Evolutionary conservation across 495 filamentous ascomycete species (phyloP), one percentile per base, ranked within the genome.

Genomic region (Penicillium egyptiacum): DNA sequence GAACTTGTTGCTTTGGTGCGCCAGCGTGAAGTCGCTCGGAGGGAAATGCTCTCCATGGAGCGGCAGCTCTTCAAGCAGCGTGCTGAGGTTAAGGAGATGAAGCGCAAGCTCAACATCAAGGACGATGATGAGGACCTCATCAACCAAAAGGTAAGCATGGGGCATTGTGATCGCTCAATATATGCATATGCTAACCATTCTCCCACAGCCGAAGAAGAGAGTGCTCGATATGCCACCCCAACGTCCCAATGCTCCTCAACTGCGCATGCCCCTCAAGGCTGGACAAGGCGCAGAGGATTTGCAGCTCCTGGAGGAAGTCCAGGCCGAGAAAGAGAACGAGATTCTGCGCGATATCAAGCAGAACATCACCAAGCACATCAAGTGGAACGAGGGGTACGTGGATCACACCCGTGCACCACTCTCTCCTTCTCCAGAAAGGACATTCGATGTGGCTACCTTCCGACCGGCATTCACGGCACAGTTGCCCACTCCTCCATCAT

Each of bases 121-220:
- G 86, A 85, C 53, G 90, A 93, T 56, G 94, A 98, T 70, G 95
- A 98, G 62, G 93, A 97, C 64, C 83, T 98, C 62, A 86, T 95
- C 77, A 93, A 93, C 72, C 88, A 92, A 66, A 94, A 94, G 84
- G 91, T 92, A 76, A 73, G 83, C 58, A 39, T 58, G 2, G 2
- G 28, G 35, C 20, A 31, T 12, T 47, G 50, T 28, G 19, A 12
- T 39, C 17, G 7, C 11, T 22, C 35, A 42, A 49, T 40, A 50
- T 59, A 33, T 51, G 51, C 47, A 35, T 35, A 55, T 62, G 73
- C 72, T 76, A 54, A 81, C 82, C 78, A 56, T 31, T 33, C 41
- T 28, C 37, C 47, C 77, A 70, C 79, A 88, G 60, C 89, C 86
- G 58, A 91, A 90, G 74, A 85, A 87, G 71, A 89, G 88, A 66